Base-by-base conservation (phyloP, 2,329 filamentous ascomycete genomes). In the Talaromyces sp. region DNA sequence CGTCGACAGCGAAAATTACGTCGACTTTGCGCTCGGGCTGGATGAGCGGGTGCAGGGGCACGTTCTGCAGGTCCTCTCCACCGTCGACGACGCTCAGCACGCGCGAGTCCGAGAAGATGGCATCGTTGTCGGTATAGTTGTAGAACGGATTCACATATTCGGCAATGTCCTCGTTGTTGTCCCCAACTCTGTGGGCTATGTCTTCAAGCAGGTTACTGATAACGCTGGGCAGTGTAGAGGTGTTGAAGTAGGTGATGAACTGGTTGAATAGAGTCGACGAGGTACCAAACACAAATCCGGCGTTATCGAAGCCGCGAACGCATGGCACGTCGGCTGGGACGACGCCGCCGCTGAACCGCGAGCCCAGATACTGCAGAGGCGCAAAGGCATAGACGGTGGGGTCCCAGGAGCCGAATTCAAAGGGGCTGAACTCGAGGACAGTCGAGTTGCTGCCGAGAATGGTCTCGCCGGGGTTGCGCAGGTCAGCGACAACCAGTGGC, bases 231-330 rank as follows among this genome's bases (percentile, higher is more conserved):
- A 85, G 68, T 35, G 81, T 74, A 0, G 77, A 70, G 1, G 80
- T 73, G 64, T 90, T 83, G 59, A 93, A 78, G 11, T 85, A 75
- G 3, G 92, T 79, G 19, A 96, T 75, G 67, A 90, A 83, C 67
- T 86, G 80, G 76, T 96, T 96, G 81, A 96, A 96, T 1, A 96
- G 81, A 0, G 89, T 88, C 1, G 88, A 91, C 24, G 88, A 91
- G 0, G 92, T 96, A 56, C 92, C 92, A 85, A 96, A 91, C 27
- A 96, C 79, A 69, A 85, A 96, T 7, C 90, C 90, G 26, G 84
- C 83, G 67, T 92, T 92, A 74, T 96, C 92, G 64, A 92, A 92
- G 0, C 92, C 92, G 8, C 83, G 80, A 17, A 95, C 82, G 69
- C 92, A 96, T 29, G 76, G 71, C 50, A 83, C 81, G 59, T 80